A percentile compares a stretch with the other conserved stretches of the same genome.
Evolutionary conservation across 169 alveolate species (phyloP).

Genomic region (Cryptosporidium parvum): DNA sequence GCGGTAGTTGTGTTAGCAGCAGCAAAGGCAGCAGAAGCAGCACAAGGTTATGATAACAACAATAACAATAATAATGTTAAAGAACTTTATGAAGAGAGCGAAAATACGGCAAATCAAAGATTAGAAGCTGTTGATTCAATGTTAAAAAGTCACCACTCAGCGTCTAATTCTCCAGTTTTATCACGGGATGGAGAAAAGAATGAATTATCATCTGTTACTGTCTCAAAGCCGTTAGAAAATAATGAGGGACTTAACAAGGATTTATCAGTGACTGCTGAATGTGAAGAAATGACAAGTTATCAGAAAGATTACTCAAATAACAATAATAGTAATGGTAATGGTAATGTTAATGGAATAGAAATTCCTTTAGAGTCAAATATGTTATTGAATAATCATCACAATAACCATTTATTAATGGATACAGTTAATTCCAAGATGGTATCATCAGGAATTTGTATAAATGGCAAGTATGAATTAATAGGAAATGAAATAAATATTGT

Average conservation of each 20-base stretch:
- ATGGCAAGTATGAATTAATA: slow-evolving; percentile 19
- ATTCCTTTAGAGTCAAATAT: slow-evolving; percentile 11
- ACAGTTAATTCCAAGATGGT: not conserved
- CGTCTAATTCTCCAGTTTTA: not conserved
- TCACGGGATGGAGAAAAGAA: not conserved
- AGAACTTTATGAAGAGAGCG: not conserved
- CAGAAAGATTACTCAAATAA: slow-evolving; percentile 23
- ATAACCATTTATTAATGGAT: not conserved
- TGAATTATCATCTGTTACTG: not conserved
- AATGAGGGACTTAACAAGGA: not conserved
- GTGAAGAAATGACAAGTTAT: slow-evolving; percentile 37
- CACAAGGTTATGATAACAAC: slow-evolving; percentile 15
- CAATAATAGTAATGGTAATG: not conserved
- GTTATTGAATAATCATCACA: not conserved
- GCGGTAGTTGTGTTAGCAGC: slow-evolving; percentile 72
- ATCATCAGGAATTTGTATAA: not conserved
- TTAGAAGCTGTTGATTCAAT: slow-evolving; percentile 1
- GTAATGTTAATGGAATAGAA: not conserved
- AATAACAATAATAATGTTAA: not conserved
- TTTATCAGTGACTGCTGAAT: not conserved
- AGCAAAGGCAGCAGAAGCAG: slow-evolving; percentile 75
- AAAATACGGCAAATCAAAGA: not conserved
- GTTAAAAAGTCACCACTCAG: not conserved
- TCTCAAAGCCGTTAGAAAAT: slow-evolving; percentile 10
- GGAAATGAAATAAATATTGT: not conserved